These are phyloP conservation scores for Termitomyces sp. DNA, from an alignment of 768 basidiomycete genomes.

Conservation along the genomic window DNA sequence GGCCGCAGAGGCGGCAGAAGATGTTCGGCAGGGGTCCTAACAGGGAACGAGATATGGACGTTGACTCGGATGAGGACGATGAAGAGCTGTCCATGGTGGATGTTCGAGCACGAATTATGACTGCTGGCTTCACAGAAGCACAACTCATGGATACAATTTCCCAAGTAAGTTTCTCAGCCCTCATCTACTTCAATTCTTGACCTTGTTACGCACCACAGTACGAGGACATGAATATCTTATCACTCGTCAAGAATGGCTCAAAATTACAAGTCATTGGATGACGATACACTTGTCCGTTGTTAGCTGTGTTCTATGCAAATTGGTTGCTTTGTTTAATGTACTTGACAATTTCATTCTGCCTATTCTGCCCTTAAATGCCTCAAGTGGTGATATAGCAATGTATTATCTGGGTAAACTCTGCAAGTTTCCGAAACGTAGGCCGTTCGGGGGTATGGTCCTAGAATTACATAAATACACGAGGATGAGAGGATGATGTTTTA, in stretches of 20 bases:
- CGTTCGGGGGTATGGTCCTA: background rate
- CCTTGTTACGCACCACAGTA: conserved; percentile 47
- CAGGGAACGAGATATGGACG: conserved; percentile 63
- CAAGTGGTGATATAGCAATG: background rate
- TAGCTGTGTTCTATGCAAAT: conserved; percentile 1
- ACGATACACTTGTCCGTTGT: background rate
- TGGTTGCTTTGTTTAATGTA: conserved; percentile 1
- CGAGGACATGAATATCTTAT: conserved; percentile 77
- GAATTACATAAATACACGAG: background rate
- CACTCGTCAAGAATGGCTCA: conserved; percentile 77
- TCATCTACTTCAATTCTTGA: conserved; percentile 6
- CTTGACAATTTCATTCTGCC: background rate
- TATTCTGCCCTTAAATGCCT: background rate
- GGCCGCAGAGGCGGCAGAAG: conserved; percentile 37
- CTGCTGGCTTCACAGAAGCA: conserved; percentile 85
- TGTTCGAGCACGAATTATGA: conserved; percentile 78
- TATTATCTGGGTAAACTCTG: background rate
- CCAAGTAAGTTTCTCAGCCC: conserved; percentile 46
- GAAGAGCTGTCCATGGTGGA: conserved; percentile 81
- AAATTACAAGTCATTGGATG: conserved; percentile 65
- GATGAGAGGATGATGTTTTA: background rate
- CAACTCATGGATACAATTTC: conserved; percentile 83
- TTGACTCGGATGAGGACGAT: conserved; percentile 65
- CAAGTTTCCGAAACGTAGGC: background rate
- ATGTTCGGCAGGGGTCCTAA: conserved; percentile 66